A percentile compares a stretch with the other conserved stretches of the same genome.
Evolutionary conservation across 2,329 filamentous ascomycete species (phyloP).

Genomic region (Iodosphaeria phyllophila): DNA sequence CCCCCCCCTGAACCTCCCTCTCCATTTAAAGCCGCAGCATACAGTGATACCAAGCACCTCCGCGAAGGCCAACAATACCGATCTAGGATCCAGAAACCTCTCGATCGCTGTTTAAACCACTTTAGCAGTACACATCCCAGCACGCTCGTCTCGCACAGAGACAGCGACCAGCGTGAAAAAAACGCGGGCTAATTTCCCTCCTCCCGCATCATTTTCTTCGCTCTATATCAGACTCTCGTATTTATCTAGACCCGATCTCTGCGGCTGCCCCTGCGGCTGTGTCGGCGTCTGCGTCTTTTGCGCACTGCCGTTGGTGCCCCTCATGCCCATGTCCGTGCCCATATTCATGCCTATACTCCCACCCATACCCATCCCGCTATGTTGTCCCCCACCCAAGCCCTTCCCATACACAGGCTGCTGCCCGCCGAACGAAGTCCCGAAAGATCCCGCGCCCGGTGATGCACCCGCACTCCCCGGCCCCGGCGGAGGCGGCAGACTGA

Average conservation of each 20-base stretch:
- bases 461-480: no score
- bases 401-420: constrained; percentile 10
- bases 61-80: no score
- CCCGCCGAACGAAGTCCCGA: no score
- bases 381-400: constrained; percentile 8
- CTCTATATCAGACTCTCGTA: constrained; percentile 45
- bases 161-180: no score
- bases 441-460: no score
- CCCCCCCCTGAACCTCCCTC: no score
- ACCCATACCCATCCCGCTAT: constrained; percentile 6
- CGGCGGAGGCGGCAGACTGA: constrained; percentile 28
- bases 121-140: no score
- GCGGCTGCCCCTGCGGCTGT: constrained; percentile 15
- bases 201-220: not conserved
- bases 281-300: constrained; percentile 10
- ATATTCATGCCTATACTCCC: constrained; percentile 7
- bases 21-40: no score
- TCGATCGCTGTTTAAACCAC: no score
- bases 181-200: not conserved
- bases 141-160: not conserved
- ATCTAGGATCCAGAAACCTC: no score
- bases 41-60: no score
- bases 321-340: constrained; percentile 11
- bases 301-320: no score
- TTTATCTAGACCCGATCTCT: constrained; percentile 38